Conservation (phyloP, 2,329 filamentous ascomycete genomes). For the Fusarium sp. region DNA sequence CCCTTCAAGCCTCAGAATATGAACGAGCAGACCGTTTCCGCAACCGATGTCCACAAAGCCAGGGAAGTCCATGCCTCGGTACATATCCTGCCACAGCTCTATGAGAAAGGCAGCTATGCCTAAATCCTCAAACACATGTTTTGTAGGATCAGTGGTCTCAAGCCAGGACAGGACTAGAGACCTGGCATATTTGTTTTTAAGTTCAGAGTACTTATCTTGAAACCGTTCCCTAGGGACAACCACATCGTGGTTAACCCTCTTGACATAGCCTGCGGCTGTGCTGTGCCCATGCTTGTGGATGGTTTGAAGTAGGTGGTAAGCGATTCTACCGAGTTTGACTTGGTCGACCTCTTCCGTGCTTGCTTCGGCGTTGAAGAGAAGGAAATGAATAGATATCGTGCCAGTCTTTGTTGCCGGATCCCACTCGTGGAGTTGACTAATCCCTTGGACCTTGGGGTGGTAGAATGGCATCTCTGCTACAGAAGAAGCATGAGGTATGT, state of each 20-base stretch:
- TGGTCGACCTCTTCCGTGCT: conserved; percentile 43
- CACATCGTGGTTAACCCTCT: conserved; percentile 85
- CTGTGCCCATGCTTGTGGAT: conserved; percentile 81
- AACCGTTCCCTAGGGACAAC: conserved; percentile 80
- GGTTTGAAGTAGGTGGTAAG: conserved; percentile 73
- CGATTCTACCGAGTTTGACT: conserved; percentile 72
- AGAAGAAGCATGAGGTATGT: conserved; percentile 76
- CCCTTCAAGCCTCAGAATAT: conserved; percentile 83
- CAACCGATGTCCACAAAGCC: conserved; percentile 97
- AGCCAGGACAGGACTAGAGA: conserved; percentile 80
- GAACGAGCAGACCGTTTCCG: conserved; percentile 90
- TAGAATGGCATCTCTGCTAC: conserved; percentile 82
- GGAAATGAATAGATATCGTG: conserved; percentile 69
- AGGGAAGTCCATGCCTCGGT: conserved; percentile 71
- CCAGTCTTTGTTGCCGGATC: conserved; percentile 56
- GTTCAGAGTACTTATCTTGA: conserved; percentile 82
- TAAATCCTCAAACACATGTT: conserved; percentile 96
- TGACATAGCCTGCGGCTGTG: conserved; percentile 73
- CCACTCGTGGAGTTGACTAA: conserved; percentile 82
- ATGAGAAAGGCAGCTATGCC: conserved; percentile 92
- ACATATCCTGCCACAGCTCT: conserved; percentile 91
- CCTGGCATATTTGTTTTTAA: conserved; percentile 84
- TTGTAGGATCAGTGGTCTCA: conserved; percentile 86
- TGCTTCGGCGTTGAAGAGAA: conserved; percentile 55
- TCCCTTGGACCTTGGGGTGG: conserved; percentile 78